Evolutionary conservation across 148 eudicot genomes (phyloP).

Genomic region (Arctostaphylos glauca): DNA sequence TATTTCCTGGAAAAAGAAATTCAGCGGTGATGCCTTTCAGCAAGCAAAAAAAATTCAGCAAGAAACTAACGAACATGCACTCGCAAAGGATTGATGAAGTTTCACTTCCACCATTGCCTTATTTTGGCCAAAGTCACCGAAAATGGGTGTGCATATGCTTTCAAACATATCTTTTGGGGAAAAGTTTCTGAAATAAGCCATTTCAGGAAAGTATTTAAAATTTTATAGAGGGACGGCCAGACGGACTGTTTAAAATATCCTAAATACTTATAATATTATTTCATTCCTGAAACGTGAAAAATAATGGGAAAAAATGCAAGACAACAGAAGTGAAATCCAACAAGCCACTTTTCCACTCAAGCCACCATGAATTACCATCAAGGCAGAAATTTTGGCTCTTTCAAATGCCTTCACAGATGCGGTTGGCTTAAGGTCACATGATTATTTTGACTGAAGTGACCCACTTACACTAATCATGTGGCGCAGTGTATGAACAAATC

Average conservation of each 20-base stretch:
- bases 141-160: background rate
- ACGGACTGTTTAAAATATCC: background rate
- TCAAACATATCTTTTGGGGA: background rate
- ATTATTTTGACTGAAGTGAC: background rate
- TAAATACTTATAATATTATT: background rate
- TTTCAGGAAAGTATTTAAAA: background rate
- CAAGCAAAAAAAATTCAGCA: background rate
- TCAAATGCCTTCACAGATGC: background rate
- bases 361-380: background rate
- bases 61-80: slow-evolving; percentile 1
- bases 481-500: background rate
- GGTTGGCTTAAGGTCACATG: background rate
- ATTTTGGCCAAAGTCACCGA: background rate
- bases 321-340: background rate
- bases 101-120: background rate
- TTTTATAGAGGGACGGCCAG: background rate
- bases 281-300: background rate
- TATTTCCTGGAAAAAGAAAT: slow-evolving; percentile 56
- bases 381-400: background rate
- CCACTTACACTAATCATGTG: background rate
- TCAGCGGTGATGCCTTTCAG: too few species aligned
- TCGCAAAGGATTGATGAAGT: background rate
- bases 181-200: background rate
- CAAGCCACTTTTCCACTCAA: background rate
- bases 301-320: background rate